These are phyloP conservation scores for Quambalaria eucalypti DNA, from an alignment of 1,284 basidiomycete genomes.

Conservation along the genomic window DNA sequence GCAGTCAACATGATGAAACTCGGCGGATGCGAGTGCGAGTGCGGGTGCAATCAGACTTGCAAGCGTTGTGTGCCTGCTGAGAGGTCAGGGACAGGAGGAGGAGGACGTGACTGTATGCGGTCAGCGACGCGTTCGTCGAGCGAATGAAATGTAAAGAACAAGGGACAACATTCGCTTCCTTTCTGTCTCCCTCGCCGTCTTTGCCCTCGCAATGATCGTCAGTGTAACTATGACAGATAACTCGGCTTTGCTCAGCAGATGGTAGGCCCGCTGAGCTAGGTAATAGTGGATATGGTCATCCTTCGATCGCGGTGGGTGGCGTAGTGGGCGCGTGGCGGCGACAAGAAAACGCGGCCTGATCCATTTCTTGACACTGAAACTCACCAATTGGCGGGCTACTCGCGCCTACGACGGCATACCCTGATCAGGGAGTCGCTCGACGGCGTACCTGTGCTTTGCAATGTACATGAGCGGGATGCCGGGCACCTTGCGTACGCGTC, in stretches of 20 bases:
- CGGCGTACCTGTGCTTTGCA: constrained; percentile 33
- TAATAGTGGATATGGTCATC: neutral
- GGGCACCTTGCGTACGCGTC: constrained; percentile 70
- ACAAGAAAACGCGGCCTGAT: neutral
- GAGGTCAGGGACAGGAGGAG: neutral
- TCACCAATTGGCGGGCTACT: neutral
- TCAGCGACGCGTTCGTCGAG: no score
- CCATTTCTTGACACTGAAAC: neutral
- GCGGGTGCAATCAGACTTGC: no score
- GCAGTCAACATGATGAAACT: no score
- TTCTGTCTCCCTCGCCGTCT: neutral
- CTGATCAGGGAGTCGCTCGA: constrained; percentile 43
- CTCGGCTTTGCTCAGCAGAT: neutral
- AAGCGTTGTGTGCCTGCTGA: neutral
- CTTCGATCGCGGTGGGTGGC: neutral
- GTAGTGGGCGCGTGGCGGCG: no score
- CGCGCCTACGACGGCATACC: constrained; percentile 29
- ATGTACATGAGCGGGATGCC: constrained; percentile 47
- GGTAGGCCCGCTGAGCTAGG: neutral
- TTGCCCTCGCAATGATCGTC: neutral
- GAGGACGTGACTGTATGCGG: neutral
- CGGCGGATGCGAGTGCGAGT: no score
- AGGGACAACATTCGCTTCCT: neutral
- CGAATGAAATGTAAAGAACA: no score
- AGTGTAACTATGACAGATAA: neutral